phyloP scores from a whole-genome alignment of 192 early-diverging fungal species.

The Chytriomyces sp. region DNA sequence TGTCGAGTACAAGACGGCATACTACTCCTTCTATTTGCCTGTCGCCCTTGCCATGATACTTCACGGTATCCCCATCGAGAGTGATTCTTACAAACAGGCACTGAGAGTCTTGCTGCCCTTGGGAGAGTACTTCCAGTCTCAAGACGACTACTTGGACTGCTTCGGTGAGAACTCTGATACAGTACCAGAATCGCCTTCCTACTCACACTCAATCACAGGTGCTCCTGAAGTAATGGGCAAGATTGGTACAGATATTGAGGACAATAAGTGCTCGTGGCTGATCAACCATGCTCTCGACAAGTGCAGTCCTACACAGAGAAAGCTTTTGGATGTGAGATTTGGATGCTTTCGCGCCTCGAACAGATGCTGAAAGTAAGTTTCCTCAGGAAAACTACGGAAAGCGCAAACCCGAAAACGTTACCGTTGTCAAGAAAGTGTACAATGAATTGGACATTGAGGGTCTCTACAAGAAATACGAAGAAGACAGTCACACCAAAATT shows the following conservation, averaged over 20 bases:
- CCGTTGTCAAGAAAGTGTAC: slow-evolving; percentile 83
- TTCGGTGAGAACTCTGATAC: slow-evolving; percentile 58
- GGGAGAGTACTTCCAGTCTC: slow-evolving; percentile 98
- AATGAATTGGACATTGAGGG: slow-evolving; percentile 75
- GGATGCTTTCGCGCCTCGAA: too few species aligned
- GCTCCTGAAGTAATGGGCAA: slow-evolving; percentile 89
- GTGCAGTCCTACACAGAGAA: slow-evolving; percentile 80
- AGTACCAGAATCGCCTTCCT: not conserved
- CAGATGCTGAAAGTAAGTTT: too few species aligned
- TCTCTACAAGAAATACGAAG: slow-evolving; percentile 88
- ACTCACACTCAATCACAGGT: slow-evolving; percentile 23
- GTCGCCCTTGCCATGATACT: slow-evolving; percentile 92
- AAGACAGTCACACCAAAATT: slow-evolving; percentile 74
- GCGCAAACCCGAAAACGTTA: slow-evolving; percentile 75
- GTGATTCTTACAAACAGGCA: slow-evolving; percentile 75
- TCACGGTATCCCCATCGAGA: slow-evolving; percentile 79
- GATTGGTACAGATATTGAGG: slow-evolving; percentile 99
- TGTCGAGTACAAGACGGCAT: slow-evolving; percentile 97
- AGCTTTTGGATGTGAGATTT: slow-evolving; percentile 72
- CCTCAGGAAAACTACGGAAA: slow-evolving; percentile 88
- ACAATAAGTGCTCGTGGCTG: slow-evolving; percentile 99
- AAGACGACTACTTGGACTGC: slow-evolving; percentile 99
- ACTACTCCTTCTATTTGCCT: slow-evolving; percentile 99
- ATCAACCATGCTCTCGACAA: slow-evolving; percentile 87
- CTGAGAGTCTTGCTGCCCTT: slow-evolving; percentile 86